Evolutionary conservation across 2,329 filamentous ascomycete genomes (phyloP).

Genomic region (Xylaria sp.): DNA sequence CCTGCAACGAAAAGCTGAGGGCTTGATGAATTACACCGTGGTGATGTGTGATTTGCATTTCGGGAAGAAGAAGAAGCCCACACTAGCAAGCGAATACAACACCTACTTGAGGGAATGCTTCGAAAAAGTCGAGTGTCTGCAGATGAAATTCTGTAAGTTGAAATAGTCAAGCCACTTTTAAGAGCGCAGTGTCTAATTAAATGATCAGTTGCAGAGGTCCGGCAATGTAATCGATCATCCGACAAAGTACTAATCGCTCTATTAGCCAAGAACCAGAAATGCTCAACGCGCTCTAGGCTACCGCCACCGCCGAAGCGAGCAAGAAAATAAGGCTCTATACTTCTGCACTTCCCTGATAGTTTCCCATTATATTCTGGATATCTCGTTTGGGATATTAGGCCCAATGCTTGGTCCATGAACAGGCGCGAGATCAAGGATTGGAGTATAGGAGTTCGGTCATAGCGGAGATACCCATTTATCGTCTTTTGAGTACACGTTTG

Average conservation of each 20-base stretch:
- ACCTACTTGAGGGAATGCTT: conserved; percentile 40
- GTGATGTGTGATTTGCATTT: conserved; percentile 50
- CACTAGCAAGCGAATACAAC: conserved; percentile 36
- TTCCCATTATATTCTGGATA: conserved; percentile 21
- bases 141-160: conserved; percentile 45
- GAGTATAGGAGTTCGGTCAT: conserved; percentile 47
- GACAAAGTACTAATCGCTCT: conserved; percentile 43
- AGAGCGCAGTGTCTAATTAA: conserved; percentile 15
- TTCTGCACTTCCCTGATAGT: conserved; percentile 10
- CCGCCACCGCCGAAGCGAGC: conserved; percentile 41
- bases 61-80: conserved; percentile 45
- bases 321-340: conserved; percentile 38
- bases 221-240: conserved; percentile 35
- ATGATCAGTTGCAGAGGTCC: conserved; percentile 39
- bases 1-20: conserved; percentile 34
- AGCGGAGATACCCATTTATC: conserved; percentile 47
- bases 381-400: conserved; percentile 18
- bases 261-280: conserved; percentile 42
- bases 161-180: conserved; percentile 2
- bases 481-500: conserved; percentile 45
- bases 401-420: conserved; percentile 23
- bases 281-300: conserved; percentile 38
- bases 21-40: conserved; percentile 46
- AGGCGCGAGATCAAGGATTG: conserved; percentile 24
- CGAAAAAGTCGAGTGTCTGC: conserved; percentile 38